Conservation (phyloP, 1,284 basidiomycete species). For the Ceratorhiza oryzae-sativae region DNA sequence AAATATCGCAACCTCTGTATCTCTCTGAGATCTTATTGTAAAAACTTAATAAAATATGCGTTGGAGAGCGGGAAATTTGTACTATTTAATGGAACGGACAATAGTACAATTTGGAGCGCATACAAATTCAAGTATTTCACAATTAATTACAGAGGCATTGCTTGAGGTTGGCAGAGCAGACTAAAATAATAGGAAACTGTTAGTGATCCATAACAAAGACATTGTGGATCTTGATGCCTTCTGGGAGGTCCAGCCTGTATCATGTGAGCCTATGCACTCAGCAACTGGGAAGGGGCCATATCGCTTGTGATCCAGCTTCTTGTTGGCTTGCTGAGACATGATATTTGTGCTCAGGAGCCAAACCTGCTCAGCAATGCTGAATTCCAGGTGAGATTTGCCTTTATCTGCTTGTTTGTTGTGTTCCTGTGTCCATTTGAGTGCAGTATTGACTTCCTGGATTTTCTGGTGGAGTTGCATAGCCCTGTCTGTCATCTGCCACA, state of each 20-base stretch:
- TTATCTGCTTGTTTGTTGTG: not conserved
- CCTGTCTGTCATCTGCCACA: not conserved
- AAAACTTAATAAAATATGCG: too few relatives aligned
- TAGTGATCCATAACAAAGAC: too few relatives aligned
- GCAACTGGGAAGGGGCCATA: slow-evolving; percentile 14
- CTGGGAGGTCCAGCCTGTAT: slow-evolving; percentile 23
- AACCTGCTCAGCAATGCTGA: not conserved
- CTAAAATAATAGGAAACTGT: too few relatives aligned
- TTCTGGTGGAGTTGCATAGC: not conserved
- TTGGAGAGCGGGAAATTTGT: too few relatives aligned
- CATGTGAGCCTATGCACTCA: slow-evolving; percentile 2
- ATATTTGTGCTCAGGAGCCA: not conserved
- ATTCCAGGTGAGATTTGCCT: not conserved
- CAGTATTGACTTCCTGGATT: not conserved
- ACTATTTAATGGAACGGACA: too few relatives aligned
- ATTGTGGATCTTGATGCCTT: slow-evolving; percentile 1
- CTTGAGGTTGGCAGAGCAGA: too few relatives aligned
- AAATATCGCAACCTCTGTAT: too few relatives aligned
- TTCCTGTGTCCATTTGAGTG: not conserved
- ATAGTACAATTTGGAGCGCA: too few relatives aligned
- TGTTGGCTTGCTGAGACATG: not conserved
- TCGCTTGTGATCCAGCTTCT: slow-evolving; percentile 31
- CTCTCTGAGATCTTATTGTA: too few relatives aligned
- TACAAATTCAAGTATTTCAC: too few relatives aligned
- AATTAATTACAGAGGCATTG: too few relatives aligned